phyloP scores from a whole-genome alignment of 495 filamentous ascomycete species.

The Hyaloscypha variabilis region DNA sequence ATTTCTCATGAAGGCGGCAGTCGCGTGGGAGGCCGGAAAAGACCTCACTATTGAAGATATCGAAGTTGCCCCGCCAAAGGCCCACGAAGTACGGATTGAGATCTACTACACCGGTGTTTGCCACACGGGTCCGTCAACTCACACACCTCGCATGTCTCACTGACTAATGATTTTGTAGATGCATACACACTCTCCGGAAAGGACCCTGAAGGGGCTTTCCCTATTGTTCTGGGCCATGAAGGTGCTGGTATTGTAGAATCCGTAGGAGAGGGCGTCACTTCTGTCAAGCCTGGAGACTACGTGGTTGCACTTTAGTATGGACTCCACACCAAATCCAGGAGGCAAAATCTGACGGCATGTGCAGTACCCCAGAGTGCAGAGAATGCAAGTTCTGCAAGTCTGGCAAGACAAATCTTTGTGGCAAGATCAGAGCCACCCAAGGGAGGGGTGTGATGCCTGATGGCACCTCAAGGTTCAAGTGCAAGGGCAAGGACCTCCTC shows the following conservation, averaged over 20 bases:
- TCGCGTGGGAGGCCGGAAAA: conserved; percentile 95
- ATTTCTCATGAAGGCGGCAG: conserved; percentile 66
- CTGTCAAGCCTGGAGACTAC: conserved; percentile 88
- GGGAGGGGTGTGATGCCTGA: conserved; percentile 97
- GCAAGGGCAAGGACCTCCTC: conserved; percentile 89
- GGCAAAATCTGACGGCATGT: conserved; percentile 14
- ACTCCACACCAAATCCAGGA: not conserved
- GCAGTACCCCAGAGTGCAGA: conserved; percentile 89
- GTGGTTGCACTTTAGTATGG: conserved; percentile 94
- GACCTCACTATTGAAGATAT: conserved; percentile 87
- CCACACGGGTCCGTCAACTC: conserved; percentile 75
- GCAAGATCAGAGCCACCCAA: conserved; percentile 97
- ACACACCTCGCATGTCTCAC: not conserved
- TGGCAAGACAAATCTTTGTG: conserved; percentile 99
- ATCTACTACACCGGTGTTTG: conserved; percentile 97
- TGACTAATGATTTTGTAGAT: conserved; percentile 57
- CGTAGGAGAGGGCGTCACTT: conserved; percentile 92
- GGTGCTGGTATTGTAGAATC: conserved; percentile 97
- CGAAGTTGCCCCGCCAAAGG: conserved; percentile 88
- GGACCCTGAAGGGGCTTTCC: conserved; percentile 98
- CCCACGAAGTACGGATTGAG: conserved; percentile 94
- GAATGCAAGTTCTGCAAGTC: conserved; percentile 99
- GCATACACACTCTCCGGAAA: conserved; percentile 98
- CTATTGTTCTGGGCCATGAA: conserved; percentile 94
- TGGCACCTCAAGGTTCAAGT: conserved; percentile 92